phyloP scores from a whole-genome alignment of 768 basidiomycete species.

The Termitomyces bulborhizus region DNA sequence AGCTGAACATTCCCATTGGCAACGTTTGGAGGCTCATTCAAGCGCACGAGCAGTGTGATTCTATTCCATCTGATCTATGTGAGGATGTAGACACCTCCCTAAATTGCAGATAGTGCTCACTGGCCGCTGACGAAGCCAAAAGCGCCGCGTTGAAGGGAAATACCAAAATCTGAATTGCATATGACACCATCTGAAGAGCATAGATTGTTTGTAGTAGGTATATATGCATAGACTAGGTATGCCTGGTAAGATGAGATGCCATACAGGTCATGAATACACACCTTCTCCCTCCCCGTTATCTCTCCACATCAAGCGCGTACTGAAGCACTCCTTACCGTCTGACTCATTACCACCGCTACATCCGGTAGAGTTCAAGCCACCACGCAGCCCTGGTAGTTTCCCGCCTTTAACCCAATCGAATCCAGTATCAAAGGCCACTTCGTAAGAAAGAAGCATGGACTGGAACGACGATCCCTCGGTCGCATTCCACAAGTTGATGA shows the following conservation, averaged over 20 bases:
- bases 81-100: background rate
- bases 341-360: conserved; percentile 67
- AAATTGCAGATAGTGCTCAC: conserved; percentile 34
- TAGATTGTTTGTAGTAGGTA: conserved; percentile 55
- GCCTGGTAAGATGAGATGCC: background rate
- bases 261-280: conserved; percentile 23
- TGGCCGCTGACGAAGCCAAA: conserved; percentile 57
- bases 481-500: conserved; percentile 63
- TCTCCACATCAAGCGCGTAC: conserved; percentile 74
- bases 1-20: conserved; percentile 73
- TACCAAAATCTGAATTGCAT: conserved; percentile 74
- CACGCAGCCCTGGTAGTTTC: conserved; percentile 72
- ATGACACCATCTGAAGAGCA: conserved; percentile 48
- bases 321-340: conserved; percentile 66
- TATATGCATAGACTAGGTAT: conserved; percentile 69
- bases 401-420: conserved; percentile 74
- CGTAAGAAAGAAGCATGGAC: conserved; percentile 69
- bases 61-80: conserved; percentile 51
- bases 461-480: conserved; percentile 50
- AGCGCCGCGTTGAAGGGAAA: conserved; percentile 63
- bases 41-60: conserved; percentile 67
- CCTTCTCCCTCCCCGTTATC: conserved; percentile 61
- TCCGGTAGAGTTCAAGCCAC: conserved; percentile 54
- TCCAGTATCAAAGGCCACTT: conserved; percentile 58
- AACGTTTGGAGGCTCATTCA: conserved; percentile 60